Evolutionary conservation across 352 stramenopile species (phyloP).

Genomic region (Elongisporangium prolatum): DNA sequence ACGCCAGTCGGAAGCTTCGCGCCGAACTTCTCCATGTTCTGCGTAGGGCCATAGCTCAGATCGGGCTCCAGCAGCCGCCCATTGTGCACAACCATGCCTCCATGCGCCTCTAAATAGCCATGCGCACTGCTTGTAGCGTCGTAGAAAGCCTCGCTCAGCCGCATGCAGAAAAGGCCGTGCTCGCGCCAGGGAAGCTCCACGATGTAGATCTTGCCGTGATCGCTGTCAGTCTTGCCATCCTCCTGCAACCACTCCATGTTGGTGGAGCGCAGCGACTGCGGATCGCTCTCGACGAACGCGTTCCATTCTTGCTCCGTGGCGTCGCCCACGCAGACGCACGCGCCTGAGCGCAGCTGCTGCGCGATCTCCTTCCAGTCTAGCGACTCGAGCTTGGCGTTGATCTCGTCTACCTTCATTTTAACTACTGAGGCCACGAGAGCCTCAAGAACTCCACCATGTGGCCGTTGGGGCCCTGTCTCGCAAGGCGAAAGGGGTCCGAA

Average conservation of each 20-base stretch:
- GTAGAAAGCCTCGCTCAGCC: constrained; percentile 3
- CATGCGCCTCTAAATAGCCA: not conserved
- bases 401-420: not conserved
- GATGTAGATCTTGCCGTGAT: constrained; percentile 15
- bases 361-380: not conserved
- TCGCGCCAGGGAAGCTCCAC: constrained; percentile 6
- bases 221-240: constrained; percentile 1
- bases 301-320: not conserved
- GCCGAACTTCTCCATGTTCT: constrained; percentile 4
- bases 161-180: constrained; percentile 2
- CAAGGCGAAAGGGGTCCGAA: not conserved
- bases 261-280: not conserved
- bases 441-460: not conserved
- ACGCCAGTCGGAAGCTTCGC: constrained; percentile 4
- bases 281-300: not conserved
- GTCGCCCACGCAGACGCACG: not conserved
- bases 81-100: not conserved
- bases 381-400: not conserved
- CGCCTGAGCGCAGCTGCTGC: not conserved
- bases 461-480: not conserved
- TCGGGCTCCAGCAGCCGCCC: not conserved
- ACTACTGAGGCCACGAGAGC: not conserved
- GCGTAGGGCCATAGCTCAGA: not conserved
- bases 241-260: not conserved
- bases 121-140: constrained; percentile 2